Percentiles rank a stretch among this genome's conserved stretches.
These are phyloP conservation scores for Dittrichia graveolens DNA, from an alignment of 129 eudicot genomes.

Conservation along the genomic window DNA sequence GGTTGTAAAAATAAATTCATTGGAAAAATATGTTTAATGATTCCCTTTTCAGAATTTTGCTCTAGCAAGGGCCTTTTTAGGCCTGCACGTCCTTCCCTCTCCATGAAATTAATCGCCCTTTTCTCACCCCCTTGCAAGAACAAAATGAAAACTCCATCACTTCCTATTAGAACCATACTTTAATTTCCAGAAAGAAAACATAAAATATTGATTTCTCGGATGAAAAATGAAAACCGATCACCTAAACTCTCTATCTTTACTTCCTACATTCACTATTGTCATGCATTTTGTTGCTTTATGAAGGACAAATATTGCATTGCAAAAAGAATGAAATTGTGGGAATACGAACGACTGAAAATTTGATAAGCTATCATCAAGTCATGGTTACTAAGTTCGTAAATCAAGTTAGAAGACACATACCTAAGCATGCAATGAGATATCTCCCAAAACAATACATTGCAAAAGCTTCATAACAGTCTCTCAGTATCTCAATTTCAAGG, in stretches of 20 bases:
- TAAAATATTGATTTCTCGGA: too few relatives aligned
- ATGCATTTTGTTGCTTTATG: background rate
- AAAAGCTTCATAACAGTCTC: conserved; percentile 97
- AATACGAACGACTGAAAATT: too few relatives aligned
- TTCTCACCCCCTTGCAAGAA: conserved; percentile 81
- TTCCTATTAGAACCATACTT: background rate
- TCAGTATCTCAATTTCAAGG: conserved; percentile 79
- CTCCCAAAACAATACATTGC: conserved; percentile 99
- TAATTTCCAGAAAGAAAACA: background rate
- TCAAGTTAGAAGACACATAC: conserved; percentile 42
- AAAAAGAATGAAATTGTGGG: too few relatives aligned
- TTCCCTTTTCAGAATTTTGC: conserved; percentile 69
- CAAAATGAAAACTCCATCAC: background rate
- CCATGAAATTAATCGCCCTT: conserved; percentile 78
- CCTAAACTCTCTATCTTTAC: too few relatives aligned
- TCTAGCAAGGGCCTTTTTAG: conserved; percentile 66
- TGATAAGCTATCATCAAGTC: too few relatives aligned
- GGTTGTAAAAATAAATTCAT: conserved; percentile 74
- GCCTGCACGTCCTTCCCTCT: conserved; percentile 86
- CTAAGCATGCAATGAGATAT: conserved; percentile 95
- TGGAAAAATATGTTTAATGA: conserved; percentile 81
- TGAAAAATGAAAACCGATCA: too few relatives aligned
- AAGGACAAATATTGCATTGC: background rate
- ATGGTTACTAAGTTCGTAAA: too few relatives aligned
- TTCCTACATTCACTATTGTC: background rate